These are phyloP conservation scores for Fusarium hainanense DNA, from an alignment of 2,329 filamentous ascomycete species.

Conservation along the genomic window DNA sequence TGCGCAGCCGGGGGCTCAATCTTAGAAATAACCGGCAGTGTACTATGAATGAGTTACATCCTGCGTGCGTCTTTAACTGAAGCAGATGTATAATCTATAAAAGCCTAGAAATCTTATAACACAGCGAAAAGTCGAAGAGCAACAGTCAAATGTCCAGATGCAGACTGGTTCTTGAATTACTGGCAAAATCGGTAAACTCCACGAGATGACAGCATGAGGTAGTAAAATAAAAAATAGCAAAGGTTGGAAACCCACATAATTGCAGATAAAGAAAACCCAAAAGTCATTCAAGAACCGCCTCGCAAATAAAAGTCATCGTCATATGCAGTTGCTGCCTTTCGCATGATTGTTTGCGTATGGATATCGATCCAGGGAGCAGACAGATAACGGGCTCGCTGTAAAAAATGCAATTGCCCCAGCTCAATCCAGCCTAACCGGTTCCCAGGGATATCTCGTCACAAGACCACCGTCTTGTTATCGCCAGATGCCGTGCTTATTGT, in stretches of 20 bases:
- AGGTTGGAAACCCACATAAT: conserved; percentile 32
- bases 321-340: conserved; percentile 41
- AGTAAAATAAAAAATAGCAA: conserved; percentile 36
- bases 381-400: conserved; percentile 18
- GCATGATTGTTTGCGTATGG: conserved; percentile 22
- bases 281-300: conserved; percentile 48
- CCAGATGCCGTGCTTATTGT: conserved; percentile 40
- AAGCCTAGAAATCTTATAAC: neutral
- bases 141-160: conserved; percentile 24
- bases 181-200: conserved; percentile 45
- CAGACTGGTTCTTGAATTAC: conserved; percentile 45
- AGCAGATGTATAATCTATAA: neutral
- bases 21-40: neutral
- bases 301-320: conserved; percentile 43
- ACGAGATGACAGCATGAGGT: conserved; percentile 39
- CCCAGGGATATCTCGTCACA: conserved; percentile 40
- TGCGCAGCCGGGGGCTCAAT: neutral
- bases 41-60: neutral
- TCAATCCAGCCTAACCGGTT: conserved; percentile 26
- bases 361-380: conserved; percentile 18
- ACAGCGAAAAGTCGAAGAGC: conserved; percentile 1
- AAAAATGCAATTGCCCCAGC: conserved; percentile 19
- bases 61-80: neutral
- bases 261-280: conserved; percentile 42
- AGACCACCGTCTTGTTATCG: conserved; percentile 45